Conservation (phyloP, 192 early-diverging fungal genomes). For the Fimicolochytrium jonesii region DNA sequence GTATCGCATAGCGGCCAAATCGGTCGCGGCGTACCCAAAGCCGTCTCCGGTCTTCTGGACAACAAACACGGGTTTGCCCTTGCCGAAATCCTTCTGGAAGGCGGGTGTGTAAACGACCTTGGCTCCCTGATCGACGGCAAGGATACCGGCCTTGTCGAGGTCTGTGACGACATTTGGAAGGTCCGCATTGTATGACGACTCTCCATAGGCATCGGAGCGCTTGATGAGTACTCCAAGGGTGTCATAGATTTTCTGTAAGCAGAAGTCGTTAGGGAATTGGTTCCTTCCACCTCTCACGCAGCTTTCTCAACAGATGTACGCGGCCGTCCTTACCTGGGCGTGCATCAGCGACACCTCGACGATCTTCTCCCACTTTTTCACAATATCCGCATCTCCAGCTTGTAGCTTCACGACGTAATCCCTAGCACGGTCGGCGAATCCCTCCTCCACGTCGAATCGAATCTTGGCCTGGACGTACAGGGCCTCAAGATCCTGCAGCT, state of each 20-base stretch:
- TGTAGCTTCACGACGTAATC: constrained; percentile 22
- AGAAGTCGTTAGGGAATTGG: neutral
- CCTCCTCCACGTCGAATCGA: constrained; percentile 15
- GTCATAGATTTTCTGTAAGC: constrained; percentile 18
- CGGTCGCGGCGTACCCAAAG: constrained; percentile 90
- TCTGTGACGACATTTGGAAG: constrained; percentile 58
- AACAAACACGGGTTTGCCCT: constrained; percentile 77
- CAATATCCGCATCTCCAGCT: constrained; percentile 14
- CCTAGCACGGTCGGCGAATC: constrained; percentile 15
- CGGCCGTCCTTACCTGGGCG: constrained; percentile 1
- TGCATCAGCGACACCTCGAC: constrained; percentile 21
- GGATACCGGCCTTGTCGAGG: constrained; percentile 66
- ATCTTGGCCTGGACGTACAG: constrained; percentile 22
- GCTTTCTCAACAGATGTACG: neutral
- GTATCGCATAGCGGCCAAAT: constrained; percentile 92
- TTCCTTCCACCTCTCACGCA: neutral
- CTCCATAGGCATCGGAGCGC: constrained; percentile 10
- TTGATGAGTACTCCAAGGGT: constrained; percentile 11
- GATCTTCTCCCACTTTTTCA: constrained; percentile 21
- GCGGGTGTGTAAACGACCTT: constrained; percentile 57
- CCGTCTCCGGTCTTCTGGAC: constrained; percentile 89
- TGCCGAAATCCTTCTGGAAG: constrained; percentile 58
- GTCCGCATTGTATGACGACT: constrained; percentile 20
- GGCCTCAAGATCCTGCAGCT: constrained; percentile 50
- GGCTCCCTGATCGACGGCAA: constrained; percentile 78